Evolutionary conservation across 2,329 filamentous ascomycete genomes (phyloP).

Genomic region (Calonectria fujianensis): DNA sequence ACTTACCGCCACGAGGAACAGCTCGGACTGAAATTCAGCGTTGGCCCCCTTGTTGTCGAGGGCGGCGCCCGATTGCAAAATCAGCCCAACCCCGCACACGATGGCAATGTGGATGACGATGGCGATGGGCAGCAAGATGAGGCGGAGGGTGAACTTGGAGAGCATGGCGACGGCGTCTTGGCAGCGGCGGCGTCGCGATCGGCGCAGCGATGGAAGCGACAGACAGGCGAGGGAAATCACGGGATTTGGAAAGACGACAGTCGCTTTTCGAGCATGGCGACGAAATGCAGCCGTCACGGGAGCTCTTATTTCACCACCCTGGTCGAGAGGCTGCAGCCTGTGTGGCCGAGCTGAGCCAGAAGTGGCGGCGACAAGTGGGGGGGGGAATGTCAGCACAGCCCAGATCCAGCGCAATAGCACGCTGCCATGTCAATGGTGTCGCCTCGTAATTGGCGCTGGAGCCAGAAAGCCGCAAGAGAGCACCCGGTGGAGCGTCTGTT

Average conservation of each 20-base stretch:
- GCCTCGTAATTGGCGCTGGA: background rate
- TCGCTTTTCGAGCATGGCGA: background rate
- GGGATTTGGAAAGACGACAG: background rate
- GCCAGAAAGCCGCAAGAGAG: background rate
- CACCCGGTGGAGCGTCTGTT: slow-evolving; percentile 10
- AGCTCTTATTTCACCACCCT: slow-evolving; percentile 11
- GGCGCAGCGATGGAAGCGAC: background rate
- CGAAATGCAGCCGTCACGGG: slow-evolving; percentile 1
- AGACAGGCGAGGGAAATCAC: background rate
- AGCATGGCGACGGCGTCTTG: background rate
- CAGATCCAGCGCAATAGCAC: background rate
- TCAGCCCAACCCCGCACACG: slow-evolving; percentile 24
- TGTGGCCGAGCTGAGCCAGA: slow-evolving; percentile 10
- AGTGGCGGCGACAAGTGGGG: slow-evolving; percentile 7
- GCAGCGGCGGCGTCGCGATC: background rate
- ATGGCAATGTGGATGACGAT: background rate
- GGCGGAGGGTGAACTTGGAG: background rate
- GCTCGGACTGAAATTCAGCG: background rate
- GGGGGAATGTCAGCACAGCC: background rate
- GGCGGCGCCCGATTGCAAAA: slow-evolving; percentile 17
- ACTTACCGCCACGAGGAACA: slow-evolving; percentile 11
- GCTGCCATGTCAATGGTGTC: slow-evolving; percentile 15
- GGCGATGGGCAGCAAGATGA: slow-evolving; percentile 2
- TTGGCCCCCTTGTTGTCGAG: slow-evolving; percentile 12
- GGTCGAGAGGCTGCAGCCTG: background rate